Evolutionary conservation across 2,329 filamentous ascomycete species (phyloP), one percentile per base, ranked within the genome.

Genomic region (Cyphellophora europaea): DNA sequence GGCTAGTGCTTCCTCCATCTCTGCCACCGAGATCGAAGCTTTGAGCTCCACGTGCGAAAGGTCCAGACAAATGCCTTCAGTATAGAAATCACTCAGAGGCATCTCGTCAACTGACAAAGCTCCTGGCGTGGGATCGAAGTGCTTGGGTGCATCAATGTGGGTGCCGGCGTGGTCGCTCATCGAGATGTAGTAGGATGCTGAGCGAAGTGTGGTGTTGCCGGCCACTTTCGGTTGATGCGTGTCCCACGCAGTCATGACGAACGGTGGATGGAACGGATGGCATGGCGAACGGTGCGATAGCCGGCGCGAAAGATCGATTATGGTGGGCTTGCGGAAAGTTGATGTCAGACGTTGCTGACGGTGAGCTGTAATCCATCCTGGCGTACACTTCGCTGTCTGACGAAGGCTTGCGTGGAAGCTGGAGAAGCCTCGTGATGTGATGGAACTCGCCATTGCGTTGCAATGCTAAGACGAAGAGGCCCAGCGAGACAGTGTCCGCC

Each of bases 141-240:
- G 30, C n/a, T 32, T 32, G 8, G 35, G 34, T 3, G 29, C 38
- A 18, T 40, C 38, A 14, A 40, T 33, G 11, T 40, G 38, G 0
- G 38, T 40, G 5, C 38, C 38, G 17, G 35, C 38, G 30, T 40
- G 38, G 17, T 37, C 38, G 10, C 32, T 8, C 21, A 25, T 25
- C 8, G 30, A 32, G 30, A 32, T 32, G 14, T 15, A 32, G 14
- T 32, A 32, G 8, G 30, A 32, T 14, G 30, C 30, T 14, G 30
- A 32, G 8, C 30, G 6, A 6, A 32, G 30, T 5, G 17, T 17
- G 14, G 30, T 32, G n/a, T 32, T 16, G 6, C 30, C 30, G 13
- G 30, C 30, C 6, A 13, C 11, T 32, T 32, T 32, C 6, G 30
- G 30, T 16, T 32, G 30, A n/a, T 32, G 30, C 5, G 30, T 32